phyloP scores from a whole-genome alignment of 1,284 basidiomycete genomes.

The Pterulicium gracile region DNA sequence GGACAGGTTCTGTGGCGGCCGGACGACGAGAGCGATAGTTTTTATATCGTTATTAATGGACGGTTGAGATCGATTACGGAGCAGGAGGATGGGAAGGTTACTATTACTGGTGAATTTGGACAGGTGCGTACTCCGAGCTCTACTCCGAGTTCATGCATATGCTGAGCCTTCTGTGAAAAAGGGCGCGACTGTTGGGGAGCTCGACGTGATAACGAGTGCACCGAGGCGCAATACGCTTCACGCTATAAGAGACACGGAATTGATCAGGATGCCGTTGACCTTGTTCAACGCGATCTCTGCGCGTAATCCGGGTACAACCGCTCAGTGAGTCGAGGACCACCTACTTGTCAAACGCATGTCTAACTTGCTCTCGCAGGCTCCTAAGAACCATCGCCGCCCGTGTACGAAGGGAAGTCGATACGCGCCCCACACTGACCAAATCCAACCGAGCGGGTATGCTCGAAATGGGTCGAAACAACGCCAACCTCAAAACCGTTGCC shows the following conservation, averaged over 20 bases:
- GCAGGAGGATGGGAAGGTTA: constrained; percentile 59
- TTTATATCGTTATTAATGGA: constrained; percentile 98
- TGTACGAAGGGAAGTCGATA: constrained; percentile 75
- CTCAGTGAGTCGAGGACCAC: constrained; percentile 51
- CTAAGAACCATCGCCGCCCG: constrained; percentile 89
- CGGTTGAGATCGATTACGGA: constrained; percentile 81
- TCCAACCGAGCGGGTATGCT: constrained; percentile 27
- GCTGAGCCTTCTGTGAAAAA: neutral
- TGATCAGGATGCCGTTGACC: constrained; percentile 96
- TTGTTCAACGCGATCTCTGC: constrained; percentile 95
- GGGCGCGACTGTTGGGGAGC: constrained; percentile 77
- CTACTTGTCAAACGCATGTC: constrained; percentile 6
- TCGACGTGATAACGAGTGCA: constrained; percentile 97
- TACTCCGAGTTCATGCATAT: no score
- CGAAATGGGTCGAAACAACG: constrained; percentile 68
- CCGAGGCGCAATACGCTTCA: constrained; percentile 85
- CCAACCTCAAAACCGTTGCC: constrained; percentile 90
- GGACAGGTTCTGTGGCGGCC: constrained; percentile 91
- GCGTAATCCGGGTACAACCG: constrained; percentile 91
- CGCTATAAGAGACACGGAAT: constrained; percentile 95
- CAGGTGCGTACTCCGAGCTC: constrained; percentile 31
- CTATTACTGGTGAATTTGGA: constrained; percentile 88
- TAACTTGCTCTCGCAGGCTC: constrained; percentile 34
- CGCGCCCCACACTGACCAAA: constrained; percentile 34
- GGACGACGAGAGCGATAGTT: constrained; percentile 84